A percentile compares a stretch with the other conserved stretches of the same genome.
Conservation (phyloP, 2,329 filamentous ascomycete genomes). For the Orbilia ellipsospora region DNA sequence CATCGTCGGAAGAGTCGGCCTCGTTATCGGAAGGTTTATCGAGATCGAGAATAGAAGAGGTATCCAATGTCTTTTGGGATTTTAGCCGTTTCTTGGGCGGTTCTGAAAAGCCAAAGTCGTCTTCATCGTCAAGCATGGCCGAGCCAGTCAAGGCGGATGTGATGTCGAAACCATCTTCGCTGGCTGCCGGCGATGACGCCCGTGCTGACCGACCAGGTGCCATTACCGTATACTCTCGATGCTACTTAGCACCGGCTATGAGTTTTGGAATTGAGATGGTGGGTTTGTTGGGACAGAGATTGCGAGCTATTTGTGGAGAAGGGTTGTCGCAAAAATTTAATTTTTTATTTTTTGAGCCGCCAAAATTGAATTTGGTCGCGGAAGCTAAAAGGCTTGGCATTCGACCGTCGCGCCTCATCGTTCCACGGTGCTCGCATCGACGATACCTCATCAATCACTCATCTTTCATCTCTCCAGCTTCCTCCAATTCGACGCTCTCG, state of each 20-base stretch:
- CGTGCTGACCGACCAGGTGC: slow-evolving; percentile 68
- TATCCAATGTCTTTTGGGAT: slow-evolving; percentile 67
- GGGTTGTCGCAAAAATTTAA: slow-evolving; percentile 49
- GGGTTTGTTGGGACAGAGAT: background rate
- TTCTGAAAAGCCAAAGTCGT: slow-evolving; percentile 66
- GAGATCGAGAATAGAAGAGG: slow-evolving; percentile 72
- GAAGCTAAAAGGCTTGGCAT: slow-evolving; percentile 50
- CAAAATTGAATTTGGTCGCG: slow-evolving; percentile 26
- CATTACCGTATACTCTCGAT: slow-evolving; percentile 21
- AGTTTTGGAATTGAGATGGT: too few relatives aligned
- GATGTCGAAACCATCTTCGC: slow-evolving; percentile 93
- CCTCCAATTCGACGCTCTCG: slow-evolving; percentile 1
- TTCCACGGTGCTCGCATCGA: too few relatives aligned
- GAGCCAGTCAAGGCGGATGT: slow-evolving; percentile 65
- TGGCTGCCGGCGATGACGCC: slow-evolving; percentile 81
- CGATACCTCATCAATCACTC: background rate
- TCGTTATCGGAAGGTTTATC: slow-evolving; percentile 66
- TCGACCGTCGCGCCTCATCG: slow-evolving; percentile 26
- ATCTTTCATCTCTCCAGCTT: background rate
- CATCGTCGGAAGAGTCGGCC: slow-evolving; percentile 75
- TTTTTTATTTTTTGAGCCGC: slow-evolving; percentile 33
- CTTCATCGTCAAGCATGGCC: slow-evolving; percentile 75
- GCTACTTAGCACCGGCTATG: background rate
- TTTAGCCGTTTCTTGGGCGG: slow-evolving; percentile 61
- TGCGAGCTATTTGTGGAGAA: background rate